A percentile compares a stretch with the other conserved stretches of the same genome.
These are phyloP conservation scores for Aspergillus texensis DNA, from an alignment of 2,329 filamentous ascomycete species.

Conservation along the genomic window DNA sequence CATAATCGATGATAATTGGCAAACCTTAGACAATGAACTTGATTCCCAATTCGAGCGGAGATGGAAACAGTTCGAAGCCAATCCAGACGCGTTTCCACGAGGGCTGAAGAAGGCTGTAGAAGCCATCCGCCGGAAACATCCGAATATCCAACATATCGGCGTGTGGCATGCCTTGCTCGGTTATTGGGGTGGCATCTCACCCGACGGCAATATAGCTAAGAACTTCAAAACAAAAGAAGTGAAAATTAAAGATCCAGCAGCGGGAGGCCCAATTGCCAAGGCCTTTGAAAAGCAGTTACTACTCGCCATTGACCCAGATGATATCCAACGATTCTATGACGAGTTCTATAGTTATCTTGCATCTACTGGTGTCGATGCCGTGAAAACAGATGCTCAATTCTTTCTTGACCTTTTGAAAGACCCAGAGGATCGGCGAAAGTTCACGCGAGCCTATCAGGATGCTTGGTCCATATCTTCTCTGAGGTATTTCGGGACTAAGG, in stretches of 20 bases:
- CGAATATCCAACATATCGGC: conserved; percentile 77
- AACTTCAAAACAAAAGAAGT: conserved; percentile 74
- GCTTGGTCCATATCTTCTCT: conserved; percentile 80
- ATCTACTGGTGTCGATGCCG: conserved; percentile 74
- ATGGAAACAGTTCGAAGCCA: conserved; percentile 86
- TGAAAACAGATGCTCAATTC: conserved; percentile 94
- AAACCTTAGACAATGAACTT: conserved; percentile 66
- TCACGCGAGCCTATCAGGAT: conserved; percentile 78
- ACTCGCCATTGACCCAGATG: conserved; percentile 72
- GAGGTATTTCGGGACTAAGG: conserved; percentile 73
- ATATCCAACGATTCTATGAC: conserved; percentile 76
- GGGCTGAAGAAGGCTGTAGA: conserved; percentile 74
- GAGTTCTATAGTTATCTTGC: conserved; percentile 88
- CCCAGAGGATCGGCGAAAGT: conserved; percentile 68
- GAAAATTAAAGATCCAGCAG: conserved; percentile 56
- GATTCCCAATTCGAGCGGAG: conserved; percentile 55
- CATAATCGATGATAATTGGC: conserved; percentile 98
- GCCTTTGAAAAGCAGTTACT: conserved; percentile 56
- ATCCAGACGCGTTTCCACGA: conserved; percentile 73
- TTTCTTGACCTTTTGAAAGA: conserved; percentile 76
- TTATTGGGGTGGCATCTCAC: conserved; percentile 89
- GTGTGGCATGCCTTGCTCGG: conserved; percentile 91
- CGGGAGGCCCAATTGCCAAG: conserved; percentile 47
- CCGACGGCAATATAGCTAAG: conserved; percentile 71
- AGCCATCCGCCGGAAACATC: conserved; percentile 69